Conservation (phyloP, 202 grass and related monocot species). For the Zoysia matrella region DNA sequence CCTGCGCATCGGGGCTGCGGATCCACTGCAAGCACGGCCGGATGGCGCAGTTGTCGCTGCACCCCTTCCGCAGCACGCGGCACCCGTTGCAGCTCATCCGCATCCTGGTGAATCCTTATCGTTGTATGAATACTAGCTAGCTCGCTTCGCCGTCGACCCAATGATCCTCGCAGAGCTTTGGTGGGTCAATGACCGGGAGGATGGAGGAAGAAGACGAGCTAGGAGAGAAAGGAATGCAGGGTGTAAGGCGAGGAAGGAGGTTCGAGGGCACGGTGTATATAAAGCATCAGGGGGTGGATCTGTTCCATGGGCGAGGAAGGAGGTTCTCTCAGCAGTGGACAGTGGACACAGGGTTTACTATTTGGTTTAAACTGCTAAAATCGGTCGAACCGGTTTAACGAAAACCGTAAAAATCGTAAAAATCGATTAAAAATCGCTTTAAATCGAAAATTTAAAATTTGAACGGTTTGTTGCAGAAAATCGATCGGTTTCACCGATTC, state of each 20-base stretch:
- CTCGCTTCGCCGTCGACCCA: background rate
- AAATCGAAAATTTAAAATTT: too few species aligned
- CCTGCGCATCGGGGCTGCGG: constrained; percentile 56
- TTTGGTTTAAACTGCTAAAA: too few species aligned
- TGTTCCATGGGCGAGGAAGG: background rate
- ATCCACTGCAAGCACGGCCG: constrained; percentile 77
- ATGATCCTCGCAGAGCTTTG: background rate
- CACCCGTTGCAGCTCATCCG: constrained; percentile 83
- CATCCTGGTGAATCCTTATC: constrained; percentile 35
- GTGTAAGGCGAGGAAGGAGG: background rate
- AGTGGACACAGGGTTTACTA: too few species aligned
- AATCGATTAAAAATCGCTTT: too few species aligned
- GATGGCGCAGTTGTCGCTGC: constrained; percentile 60
- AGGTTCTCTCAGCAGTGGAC: background rate
- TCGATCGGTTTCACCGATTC: too few species aligned
- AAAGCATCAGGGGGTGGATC: constrained; percentile 46
- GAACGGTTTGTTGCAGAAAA: too few species aligned
- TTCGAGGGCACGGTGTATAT: constrained; percentile 40
- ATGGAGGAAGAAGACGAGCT: constrained; percentile 2
- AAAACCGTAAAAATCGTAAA: too few species aligned
- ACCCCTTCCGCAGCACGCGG: constrained; percentile 68
- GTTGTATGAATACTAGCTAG: background rate
- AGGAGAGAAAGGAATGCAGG: background rate
- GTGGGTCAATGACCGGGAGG: background rate
- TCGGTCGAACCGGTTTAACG: too few species aligned